Base-by-base conservation (phyloP, 805 yeast genomes). In the Cephaloascus fragrans region DNA sequence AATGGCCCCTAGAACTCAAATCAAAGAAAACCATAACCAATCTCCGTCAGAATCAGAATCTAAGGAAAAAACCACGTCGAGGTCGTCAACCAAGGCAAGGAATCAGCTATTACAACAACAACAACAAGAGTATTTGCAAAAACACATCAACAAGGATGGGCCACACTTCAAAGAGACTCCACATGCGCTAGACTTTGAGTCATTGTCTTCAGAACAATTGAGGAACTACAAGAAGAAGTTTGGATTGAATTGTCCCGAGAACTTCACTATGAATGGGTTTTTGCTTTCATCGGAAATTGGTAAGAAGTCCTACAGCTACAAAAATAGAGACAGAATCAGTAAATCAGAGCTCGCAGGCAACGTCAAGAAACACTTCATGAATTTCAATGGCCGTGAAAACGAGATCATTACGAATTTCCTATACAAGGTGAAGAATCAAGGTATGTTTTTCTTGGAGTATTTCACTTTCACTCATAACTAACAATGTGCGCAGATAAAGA, bases 381-480 rank as follows among this genome's bases (percentile, higher is more conserved):
- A 56, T 38, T 43, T 64, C 19, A 69, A 73, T 10, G 77, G 78
- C 3, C 78, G 84, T 48, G 98, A 90, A 52, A 77, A 81, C 41
- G 97, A 90, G 49, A 77, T 83, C 26, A 78, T 90, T 32, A 86
- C 96, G 29, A 88, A 84, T 50, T 93, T 90, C 55, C 67, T 93
- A 40, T 93, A 90, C 62, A 80, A 84, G 50, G 88, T 86, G 39
- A 78, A 77, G 51, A 81, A 86, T 52, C 85, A 84, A 49, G 70
- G 68, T 43, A 62, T 59, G 52, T 68, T 47, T 34, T 17, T 23
- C 55, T 55, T 15, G 6, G 12, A 4, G 15, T n/a, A 26, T 35
- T 20, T 14, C 5, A 28, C 19, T 35, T 19, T 4, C 9, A 15
- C 5, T 14, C 17, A 5, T 6, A 32, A 37, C 39, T 37, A 37